A percentile compares a stretch with the other conserved stretches of the same genome.
These are phyloP conservation scores for Rosa lucieae DNA, from an alignment of 306 rosid species.

Conservation along the genomic window DNA sequence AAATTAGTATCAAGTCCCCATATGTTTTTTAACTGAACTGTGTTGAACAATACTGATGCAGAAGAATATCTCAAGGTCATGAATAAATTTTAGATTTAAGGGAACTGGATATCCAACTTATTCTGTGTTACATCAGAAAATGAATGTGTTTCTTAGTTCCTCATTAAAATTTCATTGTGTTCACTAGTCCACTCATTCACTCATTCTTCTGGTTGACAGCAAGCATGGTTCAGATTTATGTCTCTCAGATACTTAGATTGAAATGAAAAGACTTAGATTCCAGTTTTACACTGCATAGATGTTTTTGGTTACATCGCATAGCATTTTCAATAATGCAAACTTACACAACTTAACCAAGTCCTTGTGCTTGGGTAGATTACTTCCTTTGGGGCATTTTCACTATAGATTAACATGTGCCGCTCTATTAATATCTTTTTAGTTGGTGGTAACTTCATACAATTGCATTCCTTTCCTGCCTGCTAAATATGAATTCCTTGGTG, in stretches of 20 bases:
- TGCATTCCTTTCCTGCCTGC: neutral
- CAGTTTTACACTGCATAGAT: neutral
- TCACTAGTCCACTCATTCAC: neutral
- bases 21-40: neutral
- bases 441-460: neutral
- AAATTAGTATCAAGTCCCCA: neutral
- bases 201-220: neutral
- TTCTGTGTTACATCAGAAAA: neutral
- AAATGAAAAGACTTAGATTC: neutral
- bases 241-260: neutral
- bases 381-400: neutral
- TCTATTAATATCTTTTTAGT: neutral
- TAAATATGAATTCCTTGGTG: neutral
- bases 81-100: neutral
- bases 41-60: neutral
- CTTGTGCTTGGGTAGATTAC: neutral
- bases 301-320: neutral
- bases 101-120: neutral
- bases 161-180: neutral
- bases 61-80: neutral
- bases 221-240: neutral
- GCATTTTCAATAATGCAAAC: neutral
- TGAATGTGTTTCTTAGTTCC: neutral
- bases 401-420: neutral
- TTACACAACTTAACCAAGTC: neutral